phyloP scores from a whole-genome alignment of 225 moss, liverwort and hornwort species.

The Ulota crispa region DNA sequence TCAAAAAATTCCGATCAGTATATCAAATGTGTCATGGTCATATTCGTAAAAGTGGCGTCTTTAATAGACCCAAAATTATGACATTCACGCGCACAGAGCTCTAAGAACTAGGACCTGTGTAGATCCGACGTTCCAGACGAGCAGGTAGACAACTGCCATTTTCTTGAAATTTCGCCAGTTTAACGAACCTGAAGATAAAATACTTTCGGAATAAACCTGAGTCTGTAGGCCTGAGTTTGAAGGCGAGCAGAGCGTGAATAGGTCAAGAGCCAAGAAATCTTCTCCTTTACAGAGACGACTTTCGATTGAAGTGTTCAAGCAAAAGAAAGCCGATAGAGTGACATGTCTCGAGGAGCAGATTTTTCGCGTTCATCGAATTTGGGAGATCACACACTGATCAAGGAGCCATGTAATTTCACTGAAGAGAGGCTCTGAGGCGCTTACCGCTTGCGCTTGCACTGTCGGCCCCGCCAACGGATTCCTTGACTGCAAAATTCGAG shows the following conservation, averaged over 20 bases:
- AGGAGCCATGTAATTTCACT: not conserved
- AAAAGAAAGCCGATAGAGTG: slow-evolving; percentile 6
- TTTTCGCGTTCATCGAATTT: not conserved
- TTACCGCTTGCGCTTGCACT: slow-evolving; percentile 38
- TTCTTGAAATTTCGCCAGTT: not conserved
- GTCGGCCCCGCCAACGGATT: slow-evolving; percentile 19
- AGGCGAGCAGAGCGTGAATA: not conserved
- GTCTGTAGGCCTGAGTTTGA: not conserved
- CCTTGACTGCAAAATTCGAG: slow-evolving; percentile 24
- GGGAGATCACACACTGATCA: not conserved
- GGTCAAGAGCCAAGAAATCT: not conserved
- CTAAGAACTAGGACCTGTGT: not conserved
- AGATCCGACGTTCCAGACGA: not conserved
- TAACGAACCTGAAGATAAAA: not conserved
- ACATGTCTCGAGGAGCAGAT: not conserved
- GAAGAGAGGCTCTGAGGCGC: slow-evolving; percentile 13
- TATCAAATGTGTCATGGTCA: not conserved
- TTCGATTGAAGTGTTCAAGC: not conserved
- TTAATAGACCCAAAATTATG: not conserved
- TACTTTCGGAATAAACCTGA: not conserved
- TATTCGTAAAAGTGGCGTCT: not conserved
- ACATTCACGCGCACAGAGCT: not conserved
- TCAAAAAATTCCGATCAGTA: not conserved
- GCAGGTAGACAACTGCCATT: not conserved
- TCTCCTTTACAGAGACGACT: not conserved